phyloP scores from a whole-genome alignment of 441 rosid species.

The Flueggea neowawraea region DNA sequence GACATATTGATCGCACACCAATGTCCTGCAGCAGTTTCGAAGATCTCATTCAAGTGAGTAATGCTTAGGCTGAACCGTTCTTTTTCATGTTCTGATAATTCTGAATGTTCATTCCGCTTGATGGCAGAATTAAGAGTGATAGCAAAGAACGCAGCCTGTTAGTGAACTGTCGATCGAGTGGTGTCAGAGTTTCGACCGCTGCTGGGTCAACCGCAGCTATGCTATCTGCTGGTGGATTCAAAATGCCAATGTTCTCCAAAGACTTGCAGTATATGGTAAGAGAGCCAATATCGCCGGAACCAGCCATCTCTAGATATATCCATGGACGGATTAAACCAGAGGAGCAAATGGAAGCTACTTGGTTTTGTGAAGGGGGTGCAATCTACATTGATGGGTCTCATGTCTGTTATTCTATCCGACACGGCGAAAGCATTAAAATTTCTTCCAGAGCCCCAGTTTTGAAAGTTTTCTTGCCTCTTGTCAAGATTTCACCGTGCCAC shows the following conservation, averaged over 20 bases:
- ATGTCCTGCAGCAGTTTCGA: constrained; percentile 80
- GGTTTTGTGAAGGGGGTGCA: constrained; percentile 63
- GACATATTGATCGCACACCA: constrained; percentile 79
- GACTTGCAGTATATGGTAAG: constrained; percentile 90
- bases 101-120: constrained; percentile 5
- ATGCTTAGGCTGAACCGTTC: not conserved
- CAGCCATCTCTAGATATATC: constrained; percentile 34
- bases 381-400: constrained; percentile 80
- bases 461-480: constrained; percentile 56
- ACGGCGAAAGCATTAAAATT: constrained; percentile 60
- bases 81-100: not conserved
- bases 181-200: constrained; percentile 85
- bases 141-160: constrained; percentile 35
- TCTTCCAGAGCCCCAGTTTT: constrained; percentile 68
- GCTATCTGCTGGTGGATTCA: constrained; percentile 81
- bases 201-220: constrained; percentile 94
- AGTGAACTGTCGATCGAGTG: constrained; percentile 82
- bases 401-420: constrained; percentile 38
- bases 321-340: constrained; percentile 51
- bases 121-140: constrained; percentile 48
- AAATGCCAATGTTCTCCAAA: constrained; percentile 63
- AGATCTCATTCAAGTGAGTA: constrained; percentile 79
- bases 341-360: constrained; percentile 46
- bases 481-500: too few species aligned
- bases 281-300: constrained; percentile 68